Percentiles rank a stretch among this genome's conserved stretches.
Conservation (phyloP, 2,329 filamentous ascomycete species). For the Cladosporium sphaerospermum region DNA sequence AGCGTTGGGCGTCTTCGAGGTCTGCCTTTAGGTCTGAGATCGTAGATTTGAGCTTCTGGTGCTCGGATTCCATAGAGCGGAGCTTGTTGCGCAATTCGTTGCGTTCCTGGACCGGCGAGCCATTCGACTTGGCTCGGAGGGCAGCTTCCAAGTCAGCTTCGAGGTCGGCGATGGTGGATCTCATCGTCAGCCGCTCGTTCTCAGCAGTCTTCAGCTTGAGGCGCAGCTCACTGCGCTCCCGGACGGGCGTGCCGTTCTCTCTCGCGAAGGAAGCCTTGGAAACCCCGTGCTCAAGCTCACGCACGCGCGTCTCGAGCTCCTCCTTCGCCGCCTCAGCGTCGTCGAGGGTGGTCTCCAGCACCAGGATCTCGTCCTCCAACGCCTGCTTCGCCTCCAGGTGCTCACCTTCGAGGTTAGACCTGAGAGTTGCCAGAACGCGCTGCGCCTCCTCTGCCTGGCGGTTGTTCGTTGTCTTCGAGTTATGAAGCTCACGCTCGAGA, state of each 20-base stretch:
- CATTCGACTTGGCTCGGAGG: slow-evolving; percentile 19
- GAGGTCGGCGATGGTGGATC: slow-evolving; percentile 29
- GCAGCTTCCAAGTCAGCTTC: slow-evolving; percentile 31
- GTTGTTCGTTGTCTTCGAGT: slow-evolving; percentile 20
- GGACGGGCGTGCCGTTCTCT: slow-evolving; percentile 29
- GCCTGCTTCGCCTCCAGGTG: slow-evolving; percentile 36
- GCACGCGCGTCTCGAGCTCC: slow-evolving; percentile 53
- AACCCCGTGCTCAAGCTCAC: slow-evolving; percentile 33
- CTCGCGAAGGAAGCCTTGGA: slow-evolving; percentile 32
- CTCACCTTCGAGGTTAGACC: slow-evolving; percentile 41
- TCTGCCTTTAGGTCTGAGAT: slow-evolving; percentile 33
- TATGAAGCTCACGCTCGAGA: slow-evolving; percentile 38
- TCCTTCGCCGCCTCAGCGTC: slow-evolving; percentile 45
- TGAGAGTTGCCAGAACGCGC: slow-evolving; percentile 45
- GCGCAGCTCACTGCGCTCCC: slow-evolving; percentile 31
- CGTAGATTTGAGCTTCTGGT: slow-evolving; percentile 27
- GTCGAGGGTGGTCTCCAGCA: slow-evolving; percentile 39
- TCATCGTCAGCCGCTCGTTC: slow-evolving; percentile 27
- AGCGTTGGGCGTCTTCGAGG: slow-evolving; percentile 34
- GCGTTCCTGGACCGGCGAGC: slow-evolving; percentile 29
- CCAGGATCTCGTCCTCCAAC: slow-evolving; percentile 51
- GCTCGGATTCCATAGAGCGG: slow-evolving; percentile 25
- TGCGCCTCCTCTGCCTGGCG: slow-evolving; percentile 22
- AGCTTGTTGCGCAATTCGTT: slow-evolving; percentile 29
- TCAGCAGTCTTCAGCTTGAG: slow-evolving; percentile 27